Evolutionary conservation across 75 land plant genomes (phyloP), one percentile per base, ranked within the genome.

Genomic region (Isoetes taiwanensis): DNA sequence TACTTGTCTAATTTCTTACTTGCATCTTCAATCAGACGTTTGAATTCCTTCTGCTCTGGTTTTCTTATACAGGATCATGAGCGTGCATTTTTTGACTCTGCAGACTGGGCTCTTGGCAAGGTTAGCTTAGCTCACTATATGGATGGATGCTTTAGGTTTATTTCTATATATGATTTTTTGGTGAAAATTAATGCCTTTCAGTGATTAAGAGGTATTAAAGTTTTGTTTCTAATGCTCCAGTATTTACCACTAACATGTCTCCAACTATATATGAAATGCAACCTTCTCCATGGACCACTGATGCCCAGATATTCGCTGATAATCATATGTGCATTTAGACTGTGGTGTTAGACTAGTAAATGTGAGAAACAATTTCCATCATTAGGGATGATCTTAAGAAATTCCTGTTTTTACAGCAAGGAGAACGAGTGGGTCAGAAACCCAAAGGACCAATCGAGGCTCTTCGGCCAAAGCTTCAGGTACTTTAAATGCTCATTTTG

Each of bases 31-130:
- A 31, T 37, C 39, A 37, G 14, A 9, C 11, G 39, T 37, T 19
- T 46, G 9, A 46, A 46, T 11, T 14, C 20, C 19, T n/a, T 20
- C 25, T 65, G 37, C 32, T 27, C 20, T 27, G 46, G 17, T 29
- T 38, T 37, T 56, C 26, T 33, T n/a, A 6, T 43, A 21, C 70
- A 86, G 93, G 94, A 87, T 54, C 88, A 87, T 62, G 94, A 84
- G 62, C 84, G 80, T 58, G 94, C 94, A 23, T 87, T 72, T 61
- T 87, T 87, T 59, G 94, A 87, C 60, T 87, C 94, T 69, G 94
- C 94, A 52, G 94, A 87, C 74, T 87, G 94, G 94, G 94, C 89
- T 39, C 38, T 84, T 28, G 78, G 80, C 41, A 85, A 85, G 82
- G 85, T 81, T 58, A 46, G 43, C 6, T 23, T 3, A 6, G n/a